Percentiles rank a stretch among this genome's conserved stretches.
Evolutionary conservation across 495 filamentous ascomycete genomes (phyloP).

Genomic region (Friedmanniomyces endolithicus): DNA sequence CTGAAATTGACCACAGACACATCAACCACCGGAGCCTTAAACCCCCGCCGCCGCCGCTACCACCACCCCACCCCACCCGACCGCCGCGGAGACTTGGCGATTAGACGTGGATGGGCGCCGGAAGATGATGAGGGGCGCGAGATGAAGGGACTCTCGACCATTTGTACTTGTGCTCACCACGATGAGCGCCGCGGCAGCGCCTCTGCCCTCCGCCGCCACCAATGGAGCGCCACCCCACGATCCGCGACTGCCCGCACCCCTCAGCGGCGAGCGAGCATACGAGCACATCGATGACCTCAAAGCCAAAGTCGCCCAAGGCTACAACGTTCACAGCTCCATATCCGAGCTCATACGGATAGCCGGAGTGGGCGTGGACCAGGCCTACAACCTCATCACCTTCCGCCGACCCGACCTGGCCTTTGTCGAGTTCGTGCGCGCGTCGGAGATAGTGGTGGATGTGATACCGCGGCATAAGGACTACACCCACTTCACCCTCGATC

Average conservation of each 20-base stretch:
- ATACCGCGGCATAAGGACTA: constrained; percentile 64
- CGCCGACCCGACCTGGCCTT: constrained; percentile 50
- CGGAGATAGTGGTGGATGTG: constrained; percentile 58
- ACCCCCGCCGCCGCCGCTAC: too few relatives aligned
- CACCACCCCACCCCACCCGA: too few relatives aligned
- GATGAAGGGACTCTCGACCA: too few relatives aligned
- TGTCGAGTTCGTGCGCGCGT: constrained; percentile 69
- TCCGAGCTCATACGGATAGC: constrained; percentile 3
- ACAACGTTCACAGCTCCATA: constrained; percentile 2
- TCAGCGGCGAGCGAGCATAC: constrained; percentile 5
- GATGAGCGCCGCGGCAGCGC: constrained; percentile 16
- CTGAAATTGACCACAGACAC: too few relatives aligned
- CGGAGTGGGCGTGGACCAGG: constrained; percentile 9
- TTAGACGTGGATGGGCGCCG: too few relatives aligned
- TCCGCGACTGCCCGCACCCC: neutral
- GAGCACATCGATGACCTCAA: constrained; percentile 15
- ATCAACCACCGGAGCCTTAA: too few relatives aligned
- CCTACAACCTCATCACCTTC: constrained; percentile 13
- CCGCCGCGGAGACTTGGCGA: too few relatives aligned
- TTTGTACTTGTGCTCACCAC: neutral
- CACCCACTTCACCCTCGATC: constrained; percentile 36
- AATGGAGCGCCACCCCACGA: neutral
- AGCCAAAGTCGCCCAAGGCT: constrained; percentile 4
- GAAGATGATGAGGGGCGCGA: too few relatives aligned
- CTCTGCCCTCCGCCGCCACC: neutral